Evolutionary conservation across 768 basidiomycete genomes (phyloP).

Genomic region (Ramaria sp.): DNA sequence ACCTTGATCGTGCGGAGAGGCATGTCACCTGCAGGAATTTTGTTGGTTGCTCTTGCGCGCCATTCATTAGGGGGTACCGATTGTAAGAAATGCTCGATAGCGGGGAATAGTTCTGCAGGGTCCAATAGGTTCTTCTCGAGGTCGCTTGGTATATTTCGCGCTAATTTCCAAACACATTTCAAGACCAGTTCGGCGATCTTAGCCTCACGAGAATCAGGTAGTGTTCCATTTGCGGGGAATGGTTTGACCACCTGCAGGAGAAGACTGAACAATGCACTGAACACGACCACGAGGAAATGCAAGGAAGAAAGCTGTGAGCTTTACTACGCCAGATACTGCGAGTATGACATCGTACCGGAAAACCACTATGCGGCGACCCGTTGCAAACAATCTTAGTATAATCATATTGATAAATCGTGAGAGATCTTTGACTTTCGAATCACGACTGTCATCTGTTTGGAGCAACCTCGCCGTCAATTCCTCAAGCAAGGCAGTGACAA

Average conservation of each 20-base stretch:
- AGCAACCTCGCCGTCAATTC: constrained; percentile 86
- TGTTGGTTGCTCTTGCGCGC: constrained; percentile 83
- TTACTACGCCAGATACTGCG: background rate
- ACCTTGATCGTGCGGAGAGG: constrained; percentile 96
- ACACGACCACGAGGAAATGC: background rate
- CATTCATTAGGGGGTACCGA: constrained; percentile 94
- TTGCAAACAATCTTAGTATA: constrained; percentile 85
- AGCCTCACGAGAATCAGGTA: constrained; percentile 67
- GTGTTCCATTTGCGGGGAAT: constrained; percentile 64
- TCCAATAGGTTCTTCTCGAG: constrained; percentile 70
- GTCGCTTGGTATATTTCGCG: constrained; percentile 88
- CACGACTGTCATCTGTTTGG: constrained; percentile 81
- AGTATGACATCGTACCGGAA: constrained; percentile 53
- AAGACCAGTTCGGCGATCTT: constrained; percentile 87
- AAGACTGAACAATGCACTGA: constrained; percentile 68
- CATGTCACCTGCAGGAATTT: constrained; percentile 95
- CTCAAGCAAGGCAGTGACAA: constrained; percentile 77
- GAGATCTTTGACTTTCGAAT: constrained; percentile 82
- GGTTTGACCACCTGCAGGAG: constrained; percentile 77
- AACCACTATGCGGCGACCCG: constrained; percentile 79
- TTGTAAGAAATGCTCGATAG: constrained; percentile 89
- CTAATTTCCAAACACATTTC: constrained; percentile 98
- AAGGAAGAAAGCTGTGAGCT: constrained; percentile 10
- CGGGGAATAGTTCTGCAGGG: constrained; percentile 80
- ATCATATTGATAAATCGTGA: constrained; percentile 99